Evolutionary conservation across 2,329 filamentous ascomycete species (phyloP), one percentile per base, ranked within the genome.

Genomic region (Cladosporium sp.): DNA sequence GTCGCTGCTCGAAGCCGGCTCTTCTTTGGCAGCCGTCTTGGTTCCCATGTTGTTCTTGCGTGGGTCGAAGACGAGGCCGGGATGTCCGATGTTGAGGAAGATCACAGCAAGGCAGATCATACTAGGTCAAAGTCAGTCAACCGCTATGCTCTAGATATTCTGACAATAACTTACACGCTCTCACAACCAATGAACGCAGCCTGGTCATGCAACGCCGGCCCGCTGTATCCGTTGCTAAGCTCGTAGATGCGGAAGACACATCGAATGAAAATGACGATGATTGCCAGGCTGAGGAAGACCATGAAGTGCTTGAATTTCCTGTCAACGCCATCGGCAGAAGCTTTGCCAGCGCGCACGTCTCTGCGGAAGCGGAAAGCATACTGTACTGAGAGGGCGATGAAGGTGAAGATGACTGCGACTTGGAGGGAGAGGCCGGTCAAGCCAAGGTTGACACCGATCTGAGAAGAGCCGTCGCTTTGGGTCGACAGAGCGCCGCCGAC

Each of bases 211-310:
- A 61, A 57, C 65, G 88, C 70, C 19, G 76, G 69, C 0, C 85
- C 84, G 6, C 66, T 70, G 80, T 83, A 89, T 0, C 86, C 86
- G 56, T 81, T 74, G 58, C 78, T 81, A 64, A 89, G 70, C 77
- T 89, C 86, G 1, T 81, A 82, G 37, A 88, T 80, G 56, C 86
- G 80, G 70, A 83, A 89, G 40, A 82, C 79, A 64, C 80, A 84
- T 10, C 86, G 76, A 64, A 81, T 80, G 62, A 88, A 82, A 66
- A 89, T 84, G 66, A 78, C 80, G 8, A 86, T 56, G 8, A 83
- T 83, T 3, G 83, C 77, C 1, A 86, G 68, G 1, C 73, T 68
- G n/a, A 88, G 73, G 7, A 79, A 80, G 15, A 63, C 63, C 3
- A 84, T 67, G 70, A 86, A 86, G 4, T 73, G 71, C 58, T 74